Percentiles rank a stretch among this genome's conserved stretches.
phyloP scores from a whole-genome alignment of 441 rosid species.

The Erysimum cheiri region DNA sequence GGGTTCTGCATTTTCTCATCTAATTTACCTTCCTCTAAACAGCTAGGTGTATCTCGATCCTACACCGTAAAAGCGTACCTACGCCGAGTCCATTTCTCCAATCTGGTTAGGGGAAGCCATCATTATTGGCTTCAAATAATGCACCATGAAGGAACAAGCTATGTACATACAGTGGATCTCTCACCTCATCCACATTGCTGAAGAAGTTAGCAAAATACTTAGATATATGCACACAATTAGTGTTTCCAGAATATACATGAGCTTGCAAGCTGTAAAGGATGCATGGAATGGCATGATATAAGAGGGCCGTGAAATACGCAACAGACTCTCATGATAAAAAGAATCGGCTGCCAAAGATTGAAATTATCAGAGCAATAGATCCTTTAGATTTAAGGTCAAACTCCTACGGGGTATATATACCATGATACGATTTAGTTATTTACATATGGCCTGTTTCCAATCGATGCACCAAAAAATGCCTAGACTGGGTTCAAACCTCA shows the following conservation, averaged over 20 bases:
- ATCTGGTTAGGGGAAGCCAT: slow-evolving; percentile 12
- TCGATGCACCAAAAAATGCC: slow-evolving; percentile 44
- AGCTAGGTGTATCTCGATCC: not conserved
- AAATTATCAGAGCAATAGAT: slow-evolving; percentile 1
- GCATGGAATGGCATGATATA: slow-evolving; percentile 11
- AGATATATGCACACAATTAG: not conserved
- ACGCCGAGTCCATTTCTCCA: slow-evolving; percentile 5
- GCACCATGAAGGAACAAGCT: not conserved
- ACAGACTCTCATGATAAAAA: slow-evolving; percentile 1
- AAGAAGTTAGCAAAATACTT: slow-evolving; percentile 3
- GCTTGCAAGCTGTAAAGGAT: slow-evolving; percentile 2
- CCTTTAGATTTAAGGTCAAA: slow-evolving; percentile 16
- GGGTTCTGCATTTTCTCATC: not conserved
- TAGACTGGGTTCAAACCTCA: slow-evolving; percentile 46
- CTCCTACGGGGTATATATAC: slow-evolving; percentile 30
- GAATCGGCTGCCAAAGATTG: not conserved
- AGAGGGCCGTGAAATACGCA: slow-evolving; percentile 1
- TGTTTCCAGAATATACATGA: slow-evolving; percentile 49
- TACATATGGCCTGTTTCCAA: slow-evolving; percentile 41
- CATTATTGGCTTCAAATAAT: not conserved
- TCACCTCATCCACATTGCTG: slow-evolving; percentile 26
- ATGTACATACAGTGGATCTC: slow-evolving; percentile 9
- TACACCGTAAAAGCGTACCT: slow-evolving; percentile 16
- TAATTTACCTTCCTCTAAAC: slow-evolving; percentile 1
- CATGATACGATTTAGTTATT: slow-evolving; percentile 35